phyloP scores from a whole-genome alignment of 177 flowering plant genomes.

The Tripterygium wilfordii region DNA sequence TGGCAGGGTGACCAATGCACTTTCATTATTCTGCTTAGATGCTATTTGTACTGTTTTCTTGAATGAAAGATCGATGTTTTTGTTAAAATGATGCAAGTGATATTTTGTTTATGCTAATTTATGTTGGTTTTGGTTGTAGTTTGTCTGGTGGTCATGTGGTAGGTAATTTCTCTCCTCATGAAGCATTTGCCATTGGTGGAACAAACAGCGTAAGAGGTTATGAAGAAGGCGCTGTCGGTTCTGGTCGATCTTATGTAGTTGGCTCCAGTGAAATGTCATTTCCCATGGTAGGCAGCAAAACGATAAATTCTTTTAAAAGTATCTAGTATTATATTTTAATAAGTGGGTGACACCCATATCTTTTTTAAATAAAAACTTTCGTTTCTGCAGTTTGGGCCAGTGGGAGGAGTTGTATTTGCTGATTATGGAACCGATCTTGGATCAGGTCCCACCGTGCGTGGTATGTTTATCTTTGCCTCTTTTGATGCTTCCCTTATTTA shows the following conservation, averaged over 20 bases:
- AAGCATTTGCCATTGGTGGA: conserved; percentile 94
- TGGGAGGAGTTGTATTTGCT: conserved; percentile 76
- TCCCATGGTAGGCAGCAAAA: conserved; percentile 63
- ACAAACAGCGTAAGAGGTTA: conserved; percentile 85
- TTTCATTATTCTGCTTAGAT: too few relatives aligned
- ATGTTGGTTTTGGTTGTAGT: conserved; percentile 26
- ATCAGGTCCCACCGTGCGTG: conserved; percentile 81
- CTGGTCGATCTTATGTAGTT: conserved; percentile 83
- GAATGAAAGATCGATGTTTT: too few relatives aligned
- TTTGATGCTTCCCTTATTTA: too few relatives aligned
- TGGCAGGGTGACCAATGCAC: too few relatives aligned
- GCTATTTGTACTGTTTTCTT: too few relatives aligned
- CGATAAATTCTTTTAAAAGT: background rate
- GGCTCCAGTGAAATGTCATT: conserved; percentile 71
- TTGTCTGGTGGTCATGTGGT: conserved; percentile 92
- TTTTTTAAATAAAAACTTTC: background rate
- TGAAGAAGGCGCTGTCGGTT: conserved; percentile 94
- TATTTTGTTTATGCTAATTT: background rate
- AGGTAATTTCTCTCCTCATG: conserved; percentile 97
- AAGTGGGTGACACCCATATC: background rate
- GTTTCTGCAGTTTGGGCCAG: conserved; percentile 21
- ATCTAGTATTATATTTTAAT: background rate
- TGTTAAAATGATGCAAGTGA: too few relatives aligned
- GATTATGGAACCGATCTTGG: conserved; percentile 87
- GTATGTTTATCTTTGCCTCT: conserved; percentile 30